These are phyloP conservation scores for Pseudogymnoascus sp. DNA, from an alignment of 2,329 filamentous ascomycete genomes.

Conservation along the genomic window DNA sequence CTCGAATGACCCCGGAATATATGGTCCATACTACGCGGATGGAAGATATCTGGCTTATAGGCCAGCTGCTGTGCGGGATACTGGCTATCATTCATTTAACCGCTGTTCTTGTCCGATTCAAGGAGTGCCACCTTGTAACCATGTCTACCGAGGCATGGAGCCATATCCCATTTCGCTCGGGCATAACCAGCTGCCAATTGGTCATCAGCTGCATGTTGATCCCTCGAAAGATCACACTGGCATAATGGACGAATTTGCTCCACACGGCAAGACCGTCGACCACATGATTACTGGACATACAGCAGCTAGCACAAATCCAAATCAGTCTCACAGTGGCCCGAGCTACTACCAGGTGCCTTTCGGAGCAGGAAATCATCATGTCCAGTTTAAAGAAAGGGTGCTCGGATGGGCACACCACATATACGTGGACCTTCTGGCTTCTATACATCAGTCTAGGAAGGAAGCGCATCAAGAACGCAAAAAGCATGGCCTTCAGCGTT, in stretches of 20 bases:
- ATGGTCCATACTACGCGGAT: constrained; percentile 58
- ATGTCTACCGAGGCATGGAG: constrained; percentile 3
- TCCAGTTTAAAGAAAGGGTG: constrained; percentile 60
- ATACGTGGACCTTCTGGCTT: constrained; percentile 63
- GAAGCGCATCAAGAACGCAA: constrained; percentile 34
- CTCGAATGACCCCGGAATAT: constrained; percentile 48
- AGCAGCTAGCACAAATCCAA: background rate
- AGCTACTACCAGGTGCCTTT: constrained; percentile 4
- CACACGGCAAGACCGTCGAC: background rate
- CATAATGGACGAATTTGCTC: background rate
- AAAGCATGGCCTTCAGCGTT: constrained; percentile 26
- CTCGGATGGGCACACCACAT: constrained; percentile 63
- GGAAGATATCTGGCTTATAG: constrained; percentile 48
- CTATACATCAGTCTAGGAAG: constrained; percentile 54
- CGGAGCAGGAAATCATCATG: constrained; percentile 19
- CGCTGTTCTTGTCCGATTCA: background rate
- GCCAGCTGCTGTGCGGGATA: constrained; percentile 49
- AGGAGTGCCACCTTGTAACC: constrained; percentile 1
- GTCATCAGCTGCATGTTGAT: background rate
- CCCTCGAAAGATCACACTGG: background rate
- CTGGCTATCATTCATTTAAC: constrained; percentile 31
- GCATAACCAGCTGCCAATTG: background rate
- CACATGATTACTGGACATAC: background rate
- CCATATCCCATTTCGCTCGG: constrained; percentile 5
- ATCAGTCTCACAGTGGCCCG: background rate